Evolutionary conservation across 352 stramenopile genomes (phyloP).

Genomic region (Phytophthora hibernalis): DNA sequence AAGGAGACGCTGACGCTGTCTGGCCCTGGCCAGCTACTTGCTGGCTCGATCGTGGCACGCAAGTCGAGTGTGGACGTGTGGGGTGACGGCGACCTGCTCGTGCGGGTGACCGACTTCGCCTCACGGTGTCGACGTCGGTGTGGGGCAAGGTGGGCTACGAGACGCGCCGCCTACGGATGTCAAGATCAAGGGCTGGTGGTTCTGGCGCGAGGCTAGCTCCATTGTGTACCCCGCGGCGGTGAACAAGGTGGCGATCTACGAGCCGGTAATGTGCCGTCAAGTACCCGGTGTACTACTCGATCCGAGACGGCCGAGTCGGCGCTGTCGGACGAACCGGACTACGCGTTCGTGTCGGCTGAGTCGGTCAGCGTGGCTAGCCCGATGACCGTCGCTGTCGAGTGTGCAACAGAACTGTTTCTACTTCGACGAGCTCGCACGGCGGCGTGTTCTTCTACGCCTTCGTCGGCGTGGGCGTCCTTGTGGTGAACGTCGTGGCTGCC

Average conservation of each 20-base stretch:
- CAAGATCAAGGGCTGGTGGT: constrained; percentile 65
- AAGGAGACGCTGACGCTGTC: constrained; percentile 60
- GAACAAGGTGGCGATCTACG: constrained; percentile 51
- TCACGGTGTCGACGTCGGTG: constrained; percentile 58
- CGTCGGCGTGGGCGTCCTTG: constrained; percentile 38
- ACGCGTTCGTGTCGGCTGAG: constrained; percentile 32
- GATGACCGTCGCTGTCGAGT: constrained; percentile 43
- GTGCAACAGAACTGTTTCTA: constrained; percentile 30
- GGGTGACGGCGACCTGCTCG: constrained; percentile 52
- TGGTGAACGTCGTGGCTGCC: constrained; percentile 52
- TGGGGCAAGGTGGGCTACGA: constrained; percentile 65
- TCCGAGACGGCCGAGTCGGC: constrained; percentile 36
- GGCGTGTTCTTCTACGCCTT: constrained; percentile 56
- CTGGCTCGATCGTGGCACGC: constrained; percentile 52
- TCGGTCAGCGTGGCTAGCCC: constrained; percentile 17
- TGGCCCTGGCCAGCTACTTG: constrained; percentile 54
- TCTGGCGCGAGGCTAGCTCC: constrained; percentile 52
- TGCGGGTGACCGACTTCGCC: constrained; percentile 56
- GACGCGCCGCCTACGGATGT: constrained; percentile 41
- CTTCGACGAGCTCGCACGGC: constrained; percentile 27
- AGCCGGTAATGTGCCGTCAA: constrained; percentile 34
- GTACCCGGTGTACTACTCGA: constrained; percentile 40
- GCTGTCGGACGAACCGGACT: constrained; percentile 46
- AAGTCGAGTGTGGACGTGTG: constrained; percentile 53
- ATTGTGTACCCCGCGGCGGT: constrained; percentile 48